Evolutionary conservation across 2,329 filamentous ascomycete genomes (phyloP), one percentile per base, ranked within the genome.

Genomic region (Alternaria tenuissima): DNA sequence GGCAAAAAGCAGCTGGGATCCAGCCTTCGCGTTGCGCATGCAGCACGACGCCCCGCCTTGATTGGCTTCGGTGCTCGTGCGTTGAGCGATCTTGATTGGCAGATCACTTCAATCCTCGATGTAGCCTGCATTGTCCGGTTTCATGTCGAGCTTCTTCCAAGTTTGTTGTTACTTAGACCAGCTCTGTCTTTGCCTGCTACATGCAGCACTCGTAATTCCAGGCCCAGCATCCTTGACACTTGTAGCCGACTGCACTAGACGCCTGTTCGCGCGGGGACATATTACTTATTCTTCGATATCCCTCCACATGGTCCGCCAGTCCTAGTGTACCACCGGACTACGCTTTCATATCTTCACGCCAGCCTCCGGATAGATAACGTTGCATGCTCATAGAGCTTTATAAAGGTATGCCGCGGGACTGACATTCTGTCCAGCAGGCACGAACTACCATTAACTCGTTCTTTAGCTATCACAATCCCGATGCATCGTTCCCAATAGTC

Each of bases 81-180:
- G 51, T 41, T 52, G 52, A 51, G n/a, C 38, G 36, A 41, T 20
- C n/a, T 43, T 75, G 65, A 77, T 77, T 78, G 69, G 75, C 57
- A 49, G 54, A 42, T 59, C 61, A 53, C 54, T 54, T 59, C 59
- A 62, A 58, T 63, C 61, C 52, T 62, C 67, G 61, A 68, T 65
- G 65, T 55, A 55, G 48, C 44, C 61, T 49, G 57, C 62, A 58
- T 52, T 48, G 56, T 57, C 67, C 61, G 66, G 74, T 76, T 77
- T 76, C 74, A 76, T 55, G 60, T 69, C 62, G 59, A 57, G 61
- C 57, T 64, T 68, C 65, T 75, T 78, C 74, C 74, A 75, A 66
- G 74, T 77, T 76, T 76, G 71, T 72, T 76, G 60, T 16, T 72
- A 70, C 66, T 41, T 66, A 22, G 64, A 61, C 26, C 32, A 63